Conservation (phyloP, 306 rosid species). For the Canavalia gladiata region DNA sequence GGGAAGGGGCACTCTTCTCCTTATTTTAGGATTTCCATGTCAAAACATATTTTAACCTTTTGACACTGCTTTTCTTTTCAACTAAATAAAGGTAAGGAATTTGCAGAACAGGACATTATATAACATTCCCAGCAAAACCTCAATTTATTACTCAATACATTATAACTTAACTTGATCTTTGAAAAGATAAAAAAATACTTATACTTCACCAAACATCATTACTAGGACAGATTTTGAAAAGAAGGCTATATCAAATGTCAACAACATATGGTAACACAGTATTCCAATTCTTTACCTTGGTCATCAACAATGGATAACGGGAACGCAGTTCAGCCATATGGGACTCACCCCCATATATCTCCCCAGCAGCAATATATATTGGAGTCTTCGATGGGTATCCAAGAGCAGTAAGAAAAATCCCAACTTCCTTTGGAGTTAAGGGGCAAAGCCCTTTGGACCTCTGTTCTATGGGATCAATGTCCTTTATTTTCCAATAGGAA, state of each 20-base stretch:
- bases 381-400: constrained; percentile 90
- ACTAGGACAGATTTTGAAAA: not conserved
- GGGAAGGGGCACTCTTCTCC: not conserved
- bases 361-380: constrained; percentile 93
- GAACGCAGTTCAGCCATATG: constrained; percentile 77
- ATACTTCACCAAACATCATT: constrained; percentile 5
- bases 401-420: constrained; percentile 87
- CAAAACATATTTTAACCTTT: constrained; percentile 37
- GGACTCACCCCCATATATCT: constrained; percentile 89
- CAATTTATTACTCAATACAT: constrained; percentile 13
- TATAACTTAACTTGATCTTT: constrained; percentile 20
- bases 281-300: constrained; percentile 68
- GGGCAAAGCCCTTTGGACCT: constrained; percentile 94
- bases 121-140: not conserved
- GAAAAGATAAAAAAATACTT: constrained; percentile 21
- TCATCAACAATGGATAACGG: constrained; percentile 85
- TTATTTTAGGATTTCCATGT: constrained; percentile 18
- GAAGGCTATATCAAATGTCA: not conserved
- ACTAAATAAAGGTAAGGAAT: not conserved
- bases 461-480: constrained; percentile 81
- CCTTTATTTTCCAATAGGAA: constrained; percentile 94
- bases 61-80: constrained; percentile 15
- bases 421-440: constrained; percentile 96
- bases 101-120: not conserved
- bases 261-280: constrained; percentile 28